Conservation (phyloP, 192 early-diverging fungal genomes). For the Paraglomus occultum region DNA sequence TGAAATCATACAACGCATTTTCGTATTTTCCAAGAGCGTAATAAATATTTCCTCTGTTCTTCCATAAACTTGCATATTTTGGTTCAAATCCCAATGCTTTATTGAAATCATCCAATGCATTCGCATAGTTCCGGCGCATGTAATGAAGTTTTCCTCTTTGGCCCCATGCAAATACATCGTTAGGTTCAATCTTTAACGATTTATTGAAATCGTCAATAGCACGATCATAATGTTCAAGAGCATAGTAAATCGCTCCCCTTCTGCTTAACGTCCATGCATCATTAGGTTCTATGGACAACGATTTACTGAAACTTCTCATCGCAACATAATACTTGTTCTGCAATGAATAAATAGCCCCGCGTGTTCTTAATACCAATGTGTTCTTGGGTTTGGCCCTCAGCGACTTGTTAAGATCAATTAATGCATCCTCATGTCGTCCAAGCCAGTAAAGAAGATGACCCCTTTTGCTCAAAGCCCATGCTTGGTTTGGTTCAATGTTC, state of each 20-base stretch:
- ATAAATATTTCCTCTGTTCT: slow-evolving; percentile 19
- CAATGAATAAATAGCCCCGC: background rate
- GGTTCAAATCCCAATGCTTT: background rate
- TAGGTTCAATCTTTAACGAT: slow-evolving; percentile 9
- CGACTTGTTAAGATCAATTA: background rate
- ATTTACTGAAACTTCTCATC: background rate
- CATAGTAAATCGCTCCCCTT: slow-evolving; percentile 15
- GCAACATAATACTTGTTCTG: background rate
- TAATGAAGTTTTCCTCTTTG: slow-evolving; percentile 1
- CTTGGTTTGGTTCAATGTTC: slow-evolving; percentile 2
- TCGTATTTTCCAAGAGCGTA: slow-evolving; percentile 12
- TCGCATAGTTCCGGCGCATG: background rate
- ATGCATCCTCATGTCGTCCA: background rate
- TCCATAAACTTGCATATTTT: background rate
- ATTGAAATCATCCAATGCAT: slow-evolving; percentile 20
- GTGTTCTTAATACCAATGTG: background rate
- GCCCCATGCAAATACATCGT: background rate
- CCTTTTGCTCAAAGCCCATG: background rate
- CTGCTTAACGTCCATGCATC: background rate
- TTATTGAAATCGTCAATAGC: slow-evolving; percentile 23
- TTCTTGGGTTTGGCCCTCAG: background rate
- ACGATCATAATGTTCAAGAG: background rate
- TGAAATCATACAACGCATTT: slow-evolving; percentile 16
- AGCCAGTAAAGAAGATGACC: background rate
- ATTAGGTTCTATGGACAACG: background rate